Evolutionary conservation across 2,329 filamentous ascomycete genomes (phyloP).

Genomic region (Monosporascus sp.): DNA sequence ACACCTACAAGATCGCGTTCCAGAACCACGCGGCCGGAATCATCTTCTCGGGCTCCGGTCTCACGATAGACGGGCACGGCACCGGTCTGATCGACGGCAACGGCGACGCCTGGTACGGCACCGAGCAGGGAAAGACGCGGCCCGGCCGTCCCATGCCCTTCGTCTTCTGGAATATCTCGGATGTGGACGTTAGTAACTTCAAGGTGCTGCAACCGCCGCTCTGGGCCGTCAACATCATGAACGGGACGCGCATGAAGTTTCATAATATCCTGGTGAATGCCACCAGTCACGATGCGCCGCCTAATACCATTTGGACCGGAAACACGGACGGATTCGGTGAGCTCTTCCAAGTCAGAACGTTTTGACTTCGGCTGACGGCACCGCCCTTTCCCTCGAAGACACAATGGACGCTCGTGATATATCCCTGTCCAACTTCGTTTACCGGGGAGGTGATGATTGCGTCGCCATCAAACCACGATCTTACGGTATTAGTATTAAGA

Average conservation of each 20-base stretch:
- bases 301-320: slow-evolving; percentile 50
- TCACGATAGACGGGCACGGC: slow-evolving; percentile 44
- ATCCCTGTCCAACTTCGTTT: slow-evolving; percentile 42
- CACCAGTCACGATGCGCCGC: slow-evolving; percentile 42
- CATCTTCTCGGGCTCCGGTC: slow-evolving; percentile 42
- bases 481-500: slow-evolving; percentile 42
- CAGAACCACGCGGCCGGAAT: slow-evolving; percentile 52
- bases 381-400: slow-evolving; percentile 16
- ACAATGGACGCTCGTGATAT: slow-evolving; percentile 50
- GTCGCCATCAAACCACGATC: slow-evolving; percentile 52
- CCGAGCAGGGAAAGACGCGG: slow-evolving; percentile 38
- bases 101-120: slow-evolving; percentile 48
- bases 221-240: slow-evolving; percentile 53
- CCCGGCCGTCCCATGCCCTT: slow-evolving; percentile 52
- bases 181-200: slow-evolving; percentile 48
- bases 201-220: slow-evolving; percentile 44
- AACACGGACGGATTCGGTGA: slow-evolving; percentile 49
- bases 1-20: slow-evolving; percentile 46
- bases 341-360: neutral
- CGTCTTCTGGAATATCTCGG: slow-evolving; percentile 52
- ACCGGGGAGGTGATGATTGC: slow-evolving; percentile 53
- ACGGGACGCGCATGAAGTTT: slow-evolving; percentile 47
- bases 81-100: slow-evolving; percentile 50
- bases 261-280: slow-evolving; percentile 46
- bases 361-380: neutral